These are phyloP conservation scores for Mychonastes homosphaera DNA, from an alignment of 139 green algal genomes.

Conservation along the genomic window DNA sequence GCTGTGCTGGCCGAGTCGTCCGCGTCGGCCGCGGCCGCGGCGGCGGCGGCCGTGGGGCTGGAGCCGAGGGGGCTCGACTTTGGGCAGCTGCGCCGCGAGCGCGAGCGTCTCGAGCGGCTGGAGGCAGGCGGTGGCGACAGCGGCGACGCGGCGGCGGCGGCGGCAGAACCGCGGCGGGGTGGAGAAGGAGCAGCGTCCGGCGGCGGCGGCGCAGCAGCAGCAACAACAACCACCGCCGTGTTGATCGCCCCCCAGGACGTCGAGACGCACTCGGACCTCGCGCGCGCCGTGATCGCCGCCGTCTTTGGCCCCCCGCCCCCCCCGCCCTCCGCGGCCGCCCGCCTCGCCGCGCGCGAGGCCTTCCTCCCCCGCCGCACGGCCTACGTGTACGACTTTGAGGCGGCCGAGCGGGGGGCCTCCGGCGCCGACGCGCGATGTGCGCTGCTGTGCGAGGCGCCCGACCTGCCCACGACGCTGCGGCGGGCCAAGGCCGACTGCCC, in stretches of 20 bases:
- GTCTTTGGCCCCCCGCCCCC: slow-evolving; percentile 38
- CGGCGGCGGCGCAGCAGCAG: background rate
- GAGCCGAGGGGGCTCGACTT: slow-evolving; percentile 77
- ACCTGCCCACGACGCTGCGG: slow-evolving; percentile 77
- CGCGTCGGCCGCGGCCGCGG: slow-evolving; percentile 1
- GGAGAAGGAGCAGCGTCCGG: background rate
- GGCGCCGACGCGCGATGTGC: too few relatives aligned
- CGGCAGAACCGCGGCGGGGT: slow-evolving; percentile 15
- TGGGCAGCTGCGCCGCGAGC: slow-evolving; percentile 79
- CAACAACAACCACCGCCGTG: too few relatives aligned
- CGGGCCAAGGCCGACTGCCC: slow-evolving; percentile 84
- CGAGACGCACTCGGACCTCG: too few relatives aligned
- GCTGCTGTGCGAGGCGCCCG: too few relatives aligned
- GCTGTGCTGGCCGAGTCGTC: too few relatives aligned
- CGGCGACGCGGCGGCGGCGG: slow-evolving; percentile 8
- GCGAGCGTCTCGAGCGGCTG: background rate
- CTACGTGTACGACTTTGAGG: slow-evolving; percentile 82
- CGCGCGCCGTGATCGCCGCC: slow-evolving; percentile 38
- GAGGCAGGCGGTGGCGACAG: background rate
- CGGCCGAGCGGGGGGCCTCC: slow-evolving; percentile 25
- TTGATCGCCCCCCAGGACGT: too few relatives aligned
- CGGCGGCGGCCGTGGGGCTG: background rate
- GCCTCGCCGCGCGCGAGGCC: slow-evolving; percentile 27
- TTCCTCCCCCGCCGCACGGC: slow-evolving; percentile 68
- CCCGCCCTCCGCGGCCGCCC: background rate